A percentile compares a stretch with the other conserved stretches of the same genome.
Conservation (phyloP, 2,329 filamentous ascomycete genomes). For the Epichloe gansuensis region DNA sequence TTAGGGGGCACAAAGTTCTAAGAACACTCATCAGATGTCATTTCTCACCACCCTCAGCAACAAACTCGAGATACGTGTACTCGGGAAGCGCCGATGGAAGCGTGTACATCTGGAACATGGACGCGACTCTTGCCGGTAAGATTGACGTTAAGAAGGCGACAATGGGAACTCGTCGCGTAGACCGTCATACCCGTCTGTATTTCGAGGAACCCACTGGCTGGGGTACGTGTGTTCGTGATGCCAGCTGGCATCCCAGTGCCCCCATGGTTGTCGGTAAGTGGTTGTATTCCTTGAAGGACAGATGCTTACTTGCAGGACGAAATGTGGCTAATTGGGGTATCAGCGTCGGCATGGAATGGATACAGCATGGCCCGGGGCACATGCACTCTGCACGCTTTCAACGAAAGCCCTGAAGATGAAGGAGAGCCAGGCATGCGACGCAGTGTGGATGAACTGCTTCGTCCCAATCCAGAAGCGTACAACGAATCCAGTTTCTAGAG, state of each 20-base stretch:
- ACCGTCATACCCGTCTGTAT: slow-evolving; percentile 41
- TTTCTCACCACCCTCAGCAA: slow-evolving; percentile 77
- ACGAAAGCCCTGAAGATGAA: slow-evolving; percentile 50
- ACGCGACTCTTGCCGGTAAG: slow-evolving; percentile 66
- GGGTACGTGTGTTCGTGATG: slow-evolving; percentile 74
- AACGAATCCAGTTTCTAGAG: slow-evolving; percentile 2
- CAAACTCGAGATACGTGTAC: slow-evolving; percentile 86
- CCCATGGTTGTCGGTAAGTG: slow-evolving; percentile 58
- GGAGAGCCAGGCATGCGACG: slow-evolving; percentile 46
- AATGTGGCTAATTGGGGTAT: neutral
- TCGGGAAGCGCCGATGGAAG: slow-evolving; percentile 81
- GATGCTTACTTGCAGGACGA: neutral
- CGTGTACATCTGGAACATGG: slow-evolving; percentile 86
- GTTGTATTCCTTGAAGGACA: neutral
- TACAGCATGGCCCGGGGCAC: slow-evolving; percentile 61
- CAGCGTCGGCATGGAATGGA: slow-evolving; percentile 74
- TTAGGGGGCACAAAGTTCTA: slow-evolving; percentile 77
- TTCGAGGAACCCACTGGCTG: slow-evolving; percentile 45
- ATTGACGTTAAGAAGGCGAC: slow-evolving; percentile 70
- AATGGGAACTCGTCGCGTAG: slow-evolving; percentile 43
- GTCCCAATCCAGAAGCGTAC: slow-evolving; percentile 20
- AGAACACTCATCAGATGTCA: slow-evolving; percentile 89
- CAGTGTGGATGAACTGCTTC: slow-evolving; percentile 47
- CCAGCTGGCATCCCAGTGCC: slow-evolving; percentile 78
- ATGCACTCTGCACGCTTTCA: slow-evolving; percentile 67